Base-by-base conservation (phyloP, 805 yeast species). In the Yarrowia yakushimensis region DNA sequence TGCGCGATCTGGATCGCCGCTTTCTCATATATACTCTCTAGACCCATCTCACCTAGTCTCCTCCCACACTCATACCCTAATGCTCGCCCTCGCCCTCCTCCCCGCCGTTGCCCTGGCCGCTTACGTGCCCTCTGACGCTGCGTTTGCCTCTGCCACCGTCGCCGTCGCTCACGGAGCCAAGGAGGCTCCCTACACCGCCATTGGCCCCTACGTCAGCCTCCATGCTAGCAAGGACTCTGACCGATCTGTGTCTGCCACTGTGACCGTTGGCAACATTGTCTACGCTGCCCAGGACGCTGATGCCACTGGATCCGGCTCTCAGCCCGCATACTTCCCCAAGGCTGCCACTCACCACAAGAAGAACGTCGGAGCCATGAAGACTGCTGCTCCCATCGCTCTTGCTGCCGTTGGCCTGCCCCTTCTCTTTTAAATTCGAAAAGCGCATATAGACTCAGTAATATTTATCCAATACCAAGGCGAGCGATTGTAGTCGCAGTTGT, bases 61-160 rank as follows among this genome's bases (percentile, higher is more conserved):
- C 48, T 31, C 37, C 23, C 22, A 27, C 48, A 28, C 48, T 20
- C 61, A 30, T 22, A 18, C 37, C 27, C 27, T 28, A 55, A 55
- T 55, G 61, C 46, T 55, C 39, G 61, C 37, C 28, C 61, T 55
- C 22, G 48, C 48, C 12, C 48, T 41, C 20, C 39, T 55, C 28
- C 61, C 61, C 46, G 61, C 61, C n/a, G 37, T 55, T 28, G 61
- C 48, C 17, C 48, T 55, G 46, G 61, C 61, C 27, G 45, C 42
- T n/a, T 52, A 9, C 43, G 45, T 52, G 48, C 46, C 46, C 48
- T 39, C 61, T 13, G 61, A 55, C 39, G 48, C 48, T 48, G n/a
- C 17, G 37, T 37, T 39, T 12, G 61, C 61, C 20, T 15, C 61
- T 22, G 61, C 61, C 30, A 55, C 61, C 39, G 22, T 41, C 15